These are phyloP conservation scores for Gentiana macrophylla DNA, from an alignment of 257 asterid species.

Conservation along the genomic window DNA sequence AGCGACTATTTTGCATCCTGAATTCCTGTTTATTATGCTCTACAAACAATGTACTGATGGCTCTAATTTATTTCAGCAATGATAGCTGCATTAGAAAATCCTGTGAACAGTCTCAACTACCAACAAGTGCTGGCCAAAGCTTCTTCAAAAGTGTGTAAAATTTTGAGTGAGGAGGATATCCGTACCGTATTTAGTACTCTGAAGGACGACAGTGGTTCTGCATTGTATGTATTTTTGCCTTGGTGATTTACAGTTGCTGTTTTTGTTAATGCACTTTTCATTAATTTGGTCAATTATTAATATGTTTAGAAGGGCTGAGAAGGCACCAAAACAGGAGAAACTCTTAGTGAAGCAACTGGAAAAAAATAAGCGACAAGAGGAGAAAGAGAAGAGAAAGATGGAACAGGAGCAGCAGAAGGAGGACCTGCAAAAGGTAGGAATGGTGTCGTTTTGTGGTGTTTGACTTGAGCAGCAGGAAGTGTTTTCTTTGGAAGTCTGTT, in stretches of 20 bases:
- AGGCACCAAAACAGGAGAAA: constrained; percentile 51
- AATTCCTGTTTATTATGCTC: too few species aligned
- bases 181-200: constrained; percentile 38
- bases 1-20: too few species aligned
- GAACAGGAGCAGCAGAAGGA: constrained; percentile 63
- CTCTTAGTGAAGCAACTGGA: constrained; percentile 59
- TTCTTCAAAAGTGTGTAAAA: constrained; percentile 57
- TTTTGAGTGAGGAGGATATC: constrained; percentile 63
- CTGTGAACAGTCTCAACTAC: constrained; percentile 28
- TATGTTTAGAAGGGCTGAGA: constrained; percentile 58
- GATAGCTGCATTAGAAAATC: constrained; percentile 45
- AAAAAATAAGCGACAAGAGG: constrained; percentile 63
- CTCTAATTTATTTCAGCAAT: constrained; percentile 43
- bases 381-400: constrained; percentile 63
- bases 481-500: neutral
- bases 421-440: constrained; percentile 59
- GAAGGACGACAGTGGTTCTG: constrained; percentile 38
- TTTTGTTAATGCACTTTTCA: constrained; percentile 11
- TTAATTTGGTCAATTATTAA: constrained; percentile 12
- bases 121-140: constrained; percentile 58
- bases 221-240: constrained; percentile 40
- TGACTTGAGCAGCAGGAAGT: neutral
- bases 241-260: constrained; percentile 2
- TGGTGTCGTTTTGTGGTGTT: neutral
- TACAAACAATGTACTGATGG: neutral